Conservation (phyloP, 257 asterid species). For the Lycium barbarum region DNA sequence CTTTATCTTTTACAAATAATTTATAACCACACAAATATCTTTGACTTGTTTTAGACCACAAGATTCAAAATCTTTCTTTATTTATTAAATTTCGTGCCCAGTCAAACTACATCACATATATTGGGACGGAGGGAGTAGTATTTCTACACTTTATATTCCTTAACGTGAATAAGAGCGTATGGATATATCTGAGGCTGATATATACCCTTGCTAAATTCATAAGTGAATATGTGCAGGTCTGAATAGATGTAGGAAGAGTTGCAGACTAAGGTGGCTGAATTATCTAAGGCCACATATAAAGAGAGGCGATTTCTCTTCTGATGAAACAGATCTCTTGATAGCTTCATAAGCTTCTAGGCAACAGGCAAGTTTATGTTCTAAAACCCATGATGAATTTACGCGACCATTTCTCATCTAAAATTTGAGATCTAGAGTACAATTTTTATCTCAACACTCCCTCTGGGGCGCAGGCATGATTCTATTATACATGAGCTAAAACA, state of each 20-base stretch:
- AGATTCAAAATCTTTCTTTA: too few relatives aligned
- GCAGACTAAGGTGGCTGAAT: constrained; percentile 59
- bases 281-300: constrained; percentile 51
- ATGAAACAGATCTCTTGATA: constrained; percentile 56
- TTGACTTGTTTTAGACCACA: too few relatives aligned
- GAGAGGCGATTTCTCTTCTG: constrained; percentile 46
- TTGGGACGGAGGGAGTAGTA: too few relatives aligned
- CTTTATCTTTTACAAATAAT: too few relatives aligned
- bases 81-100: too few relatives aligned
- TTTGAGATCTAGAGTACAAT: neutral
- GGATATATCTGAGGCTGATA: too few relatives aligned
- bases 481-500: neutral
- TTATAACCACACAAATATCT: too few relatives aligned
- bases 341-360: constrained; percentile 60
- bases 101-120: too few relatives aligned
- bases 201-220: too few relatives aligned
- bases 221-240: constrained; percentile 37
- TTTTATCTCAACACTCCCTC: neutral
- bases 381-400: neutral
- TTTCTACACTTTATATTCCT: too few relatives aligned
- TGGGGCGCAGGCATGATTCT: too few relatives aligned
- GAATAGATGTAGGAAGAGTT: constrained; percentile 62
- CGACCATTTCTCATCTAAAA: neutral
- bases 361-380: constrained; percentile 42
- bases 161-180: too few relatives aligned